Evolutionary conservation across 2,329 filamentous ascomycete species (phyloP).

Genomic region (Curvularia sp.): DNA sequence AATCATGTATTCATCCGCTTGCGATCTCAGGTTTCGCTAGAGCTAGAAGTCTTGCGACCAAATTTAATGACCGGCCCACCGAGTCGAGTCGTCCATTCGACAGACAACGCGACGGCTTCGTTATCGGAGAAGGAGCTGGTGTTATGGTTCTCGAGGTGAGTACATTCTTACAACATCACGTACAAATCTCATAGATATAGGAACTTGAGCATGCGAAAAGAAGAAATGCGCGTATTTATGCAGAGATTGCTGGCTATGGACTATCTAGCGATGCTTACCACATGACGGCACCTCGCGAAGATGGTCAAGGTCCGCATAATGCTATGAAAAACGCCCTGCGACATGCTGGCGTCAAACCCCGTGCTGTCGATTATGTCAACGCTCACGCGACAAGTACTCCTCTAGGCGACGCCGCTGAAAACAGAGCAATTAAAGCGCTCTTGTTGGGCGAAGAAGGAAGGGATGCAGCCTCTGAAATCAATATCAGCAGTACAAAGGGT

Average conservation of each 20-base stretch:
- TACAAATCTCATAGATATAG: slow-evolving; percentile 42
- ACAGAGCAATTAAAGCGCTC: slow-evolving; percentile 77
- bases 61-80: slow-evolving; percentile 75
- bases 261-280: slow-evolving; percentile 90
- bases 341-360: slow-evolving; percentile 72
- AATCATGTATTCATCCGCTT: slow-evolving; percentile 94
- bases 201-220: slow-evolving; percentile 85
- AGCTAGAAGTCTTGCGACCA: slow-evolving; percentile 83
- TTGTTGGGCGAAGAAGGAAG: slow-evolving; percentile 77
- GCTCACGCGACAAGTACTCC: slow-evolving; percentile 91
- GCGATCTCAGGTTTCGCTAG: slow-evolving; percentile 91
- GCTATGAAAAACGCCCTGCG: slow-evolving; percentile 86
- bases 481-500: slow-evolving; percentile 92
- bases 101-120: slow-evolving; percentile 78
- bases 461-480: slow-evolving; percentile 67
- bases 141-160: slow-evolving; percentile 80
- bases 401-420: slow-evolving; percentile 88
- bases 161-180: not conserved
- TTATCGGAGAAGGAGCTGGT: slow-evolving; percentile 90
- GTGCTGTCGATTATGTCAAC: slow-evolving; percentile 86
- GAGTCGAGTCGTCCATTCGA: slow-evolving; percentile 89
- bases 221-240: slow-evolving; percentile 82
- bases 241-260: slow-evolving; percentile 88
- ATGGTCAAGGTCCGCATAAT: slow-evolving; percentile 80
- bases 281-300: slow-evolving; percentile 86